Conservation (phyloP, 208 protist species). For the Crithidia bombi region DNA sequence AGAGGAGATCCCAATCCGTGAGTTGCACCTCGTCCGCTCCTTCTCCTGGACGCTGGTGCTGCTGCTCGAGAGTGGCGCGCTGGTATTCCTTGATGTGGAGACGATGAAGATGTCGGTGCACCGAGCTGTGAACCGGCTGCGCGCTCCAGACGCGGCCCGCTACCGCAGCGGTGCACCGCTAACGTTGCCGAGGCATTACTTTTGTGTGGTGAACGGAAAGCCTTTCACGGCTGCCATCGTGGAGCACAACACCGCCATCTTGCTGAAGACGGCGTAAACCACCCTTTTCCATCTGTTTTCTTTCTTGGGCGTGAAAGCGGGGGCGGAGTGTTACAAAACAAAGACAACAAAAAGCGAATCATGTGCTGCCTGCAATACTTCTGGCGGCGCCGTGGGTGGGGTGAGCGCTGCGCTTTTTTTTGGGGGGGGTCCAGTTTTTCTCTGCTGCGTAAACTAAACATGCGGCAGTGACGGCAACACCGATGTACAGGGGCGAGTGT, state of each 20-base stretch:
- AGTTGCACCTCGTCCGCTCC: slow-evolving; percentile 53
- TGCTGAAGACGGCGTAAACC: slow-evolving; percentile 41
- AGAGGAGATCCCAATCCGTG: slow-evolving; percentile 62
- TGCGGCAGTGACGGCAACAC: too few species aligned
- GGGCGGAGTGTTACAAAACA: not conserved
- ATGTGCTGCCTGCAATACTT: too few species aligned
- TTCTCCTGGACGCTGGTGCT: slow-evolving; percentile 57
- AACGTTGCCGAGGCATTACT: slow-evolving; percentile 25
- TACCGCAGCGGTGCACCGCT: slow-evolving; percentile 17
- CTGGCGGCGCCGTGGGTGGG: too few species aligned
- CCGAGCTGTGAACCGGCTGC: slow-evolving; percentile 35
- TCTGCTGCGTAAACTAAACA: too few species aligned
- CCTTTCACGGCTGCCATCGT: slow-evolving; percentile 43
- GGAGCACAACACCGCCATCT: slow-evolving; percentile 62
- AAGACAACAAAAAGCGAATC: not conserved
- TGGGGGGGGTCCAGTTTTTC: too few species aligned
- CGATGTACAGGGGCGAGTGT: too few species aligned
- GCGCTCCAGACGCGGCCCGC: slow-evolving; percentile 25
- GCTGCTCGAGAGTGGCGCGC: slow-evolving; percentile 72
- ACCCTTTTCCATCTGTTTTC: not conserved
- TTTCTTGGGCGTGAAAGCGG: not conserved
- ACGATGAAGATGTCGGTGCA: slow-evolving; percentile 61
- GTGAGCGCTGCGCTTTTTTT: too few species aligned
- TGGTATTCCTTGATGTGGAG: slow-evolving; percentile 65
- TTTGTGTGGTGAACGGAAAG: slow-evolving; percentile 30